Base-by-base conservation (phyloP, 2,329 filamentous ascomycete species). In the Fusarium sulawesiense region DNA sequence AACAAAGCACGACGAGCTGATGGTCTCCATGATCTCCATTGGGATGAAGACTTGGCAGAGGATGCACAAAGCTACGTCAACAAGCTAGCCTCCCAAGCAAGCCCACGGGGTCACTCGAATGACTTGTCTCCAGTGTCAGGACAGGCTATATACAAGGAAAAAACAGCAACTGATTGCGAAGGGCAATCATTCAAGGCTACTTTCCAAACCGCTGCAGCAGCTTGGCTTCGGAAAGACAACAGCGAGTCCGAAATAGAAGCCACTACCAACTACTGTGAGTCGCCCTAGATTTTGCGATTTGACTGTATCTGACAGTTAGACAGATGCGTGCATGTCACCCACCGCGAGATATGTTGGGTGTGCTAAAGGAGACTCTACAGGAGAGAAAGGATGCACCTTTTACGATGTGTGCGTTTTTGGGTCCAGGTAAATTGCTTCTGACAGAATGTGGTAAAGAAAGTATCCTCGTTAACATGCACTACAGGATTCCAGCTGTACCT, bases 161-260 rank as follows among this genome's bases (percentile, higher is more conserved):
- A 16, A 3, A 53, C 49, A 42, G 49, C 49, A 14, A 53, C 49
- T 4, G 49, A 53, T 42, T 53, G 51, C 18, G 41, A 11, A 18
- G 51, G 51, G 4, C 51, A 55, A 55, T 55, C 51, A 3, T 55
- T 78, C 45, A 73, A 76, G 25, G 72, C 45, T 14, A 78, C 78
- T 30, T 49, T 80, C 20, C 75, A 77, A 47, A 71, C 74, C 4
- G 77, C 77, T 8, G 73, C 76, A 51, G 69, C 64, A 10, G 70
- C 69, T 13, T 81, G 79, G 79, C 75, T 81, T 3, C 69, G 27
- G 13, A 29, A 29, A 25, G 25, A n/a, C 32, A 25, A 51, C 23
- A 20, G 18, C 11, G 23, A 20, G 21, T n/a, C 18, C 23, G 6
- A 12, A 12, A n/a, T 6, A 18, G 16, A 20, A 20, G 27, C 49